Base-by-base conservation (phyloP, 2,329 filamentous ascomycete genomes). In the Penicillium sp. region DNA sequence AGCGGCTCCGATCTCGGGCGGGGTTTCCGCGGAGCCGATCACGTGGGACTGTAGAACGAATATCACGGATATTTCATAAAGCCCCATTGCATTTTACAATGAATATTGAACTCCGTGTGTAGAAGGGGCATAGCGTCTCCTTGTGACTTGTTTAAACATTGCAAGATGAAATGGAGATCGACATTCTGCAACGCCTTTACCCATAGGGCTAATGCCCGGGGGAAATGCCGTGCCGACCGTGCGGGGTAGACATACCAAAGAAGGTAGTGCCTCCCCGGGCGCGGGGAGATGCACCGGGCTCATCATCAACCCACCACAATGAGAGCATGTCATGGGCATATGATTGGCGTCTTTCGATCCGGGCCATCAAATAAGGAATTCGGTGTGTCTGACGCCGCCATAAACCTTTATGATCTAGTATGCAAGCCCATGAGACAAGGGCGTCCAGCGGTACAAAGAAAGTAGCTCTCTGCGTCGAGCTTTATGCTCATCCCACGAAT, bases 381-480 rank as follows among this genome's bases (percentile, higher is more conserved):
- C 16, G 35, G 16, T 39, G 16, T 19, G 16, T n/a, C 35, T 19
- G 8, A n/a, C 16, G 6, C 33, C 33, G 33, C 5, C 8, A 8
- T 37, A n/a, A n/a, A n/a, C n/a, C 6, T 37, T n/a, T 3, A 37
- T n/a, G 5, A 8, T 13, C 29, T 37, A 62, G 27, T 62, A 62
- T 16, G 59, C 57, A 45, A 62, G 57, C 7, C 46, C 59, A 43
- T 62, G 54, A 16, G 57, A 54, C 14, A 55, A 51, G 1, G 57
- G 57, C 26, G 76, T 83, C 81, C 81, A 84, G 45, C 81, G 75
- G 61, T 84, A 84, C 45, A 83, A 67, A 6, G 80, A 81, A n/a
- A 84, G 68, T 10, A 79, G 70, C 56, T 82, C 80, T 54, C 80
- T 73, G 13, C 81, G 73, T 63, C 75, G 74, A 56, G 73, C 80